Evolutionary conservation across 176 grass and related monocot species (phyloP), one percentile per base, ranked within the genome.

Genomic region (Oryza officinalis): DNA sequence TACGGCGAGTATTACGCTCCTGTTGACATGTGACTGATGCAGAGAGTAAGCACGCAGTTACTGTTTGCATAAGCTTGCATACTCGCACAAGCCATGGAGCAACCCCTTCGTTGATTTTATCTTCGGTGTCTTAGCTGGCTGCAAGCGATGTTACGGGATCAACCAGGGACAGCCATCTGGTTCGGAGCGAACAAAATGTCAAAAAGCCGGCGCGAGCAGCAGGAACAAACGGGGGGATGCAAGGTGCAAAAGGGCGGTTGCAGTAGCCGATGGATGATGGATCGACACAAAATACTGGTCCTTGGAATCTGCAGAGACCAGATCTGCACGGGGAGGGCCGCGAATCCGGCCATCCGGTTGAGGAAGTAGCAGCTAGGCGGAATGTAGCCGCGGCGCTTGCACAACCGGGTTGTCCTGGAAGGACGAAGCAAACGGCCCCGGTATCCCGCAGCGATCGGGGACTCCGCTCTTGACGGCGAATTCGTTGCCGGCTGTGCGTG

Each of bases 381-480:
- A 81, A 65, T 72, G 65, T 65, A 71, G 77, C 72, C 10, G 81
- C 76, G 76, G 82, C 71, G 52, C 40, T 78, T 18, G 49, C 12
- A 6, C 1, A 9, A n/a, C 80, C 20, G n/a, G 18, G 33, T 44
- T 28, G 80, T 38, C 47, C 31, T 44, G 17, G 25, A 68, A 60
- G 18, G 71, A 12, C 47, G 71, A 4, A 30, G 64, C 74, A 70
- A 2, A 14, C 23, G 4, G 0, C 33, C 82, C 69, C 5, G 25
- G 1, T 57, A 81, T 85, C 65, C n/a, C 64, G 87, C 40, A 60
- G 54, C 22, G 22, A 61, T 3, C 57, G 1, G 45, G 49, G 14
- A 5, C 8, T 5, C 22, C 22, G 22, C 5, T 40, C 65, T 71
- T 77, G 83, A 81, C 82, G 52, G 46, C 27, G 77, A 22, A 63